phyloP scores from a whole-genome alignment of 106 monocot species.

The Platanthera guangdongensis region DNA sequence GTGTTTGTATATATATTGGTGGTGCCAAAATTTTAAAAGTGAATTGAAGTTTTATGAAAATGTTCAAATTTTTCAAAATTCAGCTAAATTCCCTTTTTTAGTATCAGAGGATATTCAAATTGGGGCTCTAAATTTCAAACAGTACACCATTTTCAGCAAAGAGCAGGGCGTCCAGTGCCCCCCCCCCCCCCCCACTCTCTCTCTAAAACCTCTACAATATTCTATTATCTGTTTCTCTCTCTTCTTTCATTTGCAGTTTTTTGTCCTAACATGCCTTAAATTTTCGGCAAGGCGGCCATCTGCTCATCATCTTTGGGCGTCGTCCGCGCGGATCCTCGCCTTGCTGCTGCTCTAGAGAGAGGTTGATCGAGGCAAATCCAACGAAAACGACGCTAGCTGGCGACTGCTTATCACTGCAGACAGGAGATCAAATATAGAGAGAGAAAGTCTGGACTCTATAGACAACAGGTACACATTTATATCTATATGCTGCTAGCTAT shows the following conservation, averaged over 20 bases:
- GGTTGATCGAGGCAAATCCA: not conserved
- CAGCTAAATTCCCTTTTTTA: no score
- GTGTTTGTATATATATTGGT: no score
- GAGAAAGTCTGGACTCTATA: not conserved
- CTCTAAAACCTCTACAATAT: not conserved
- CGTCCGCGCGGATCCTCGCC: constrained; percentile 7
- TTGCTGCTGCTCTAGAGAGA: not conserved
- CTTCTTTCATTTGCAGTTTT: not conserved
- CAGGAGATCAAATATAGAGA: not conserved
- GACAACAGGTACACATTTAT: not conserved
- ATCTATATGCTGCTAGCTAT: not conserved
- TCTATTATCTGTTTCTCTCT: not conserved
- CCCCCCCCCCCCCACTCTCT: no score
- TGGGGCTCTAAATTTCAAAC: no score
- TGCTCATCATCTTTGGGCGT: constrained; percentile 10
- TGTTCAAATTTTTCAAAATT: no score
- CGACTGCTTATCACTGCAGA: not conserved
- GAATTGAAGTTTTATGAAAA: no score
- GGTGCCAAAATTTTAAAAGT: no score
- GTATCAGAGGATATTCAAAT: no score
- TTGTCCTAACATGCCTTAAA: not conserved
- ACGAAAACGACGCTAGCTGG: not conserved
- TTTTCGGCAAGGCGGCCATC: not conserved
- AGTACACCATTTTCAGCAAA: no score
- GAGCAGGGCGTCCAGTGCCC: no score